phyloP scores from a whole-genome alignment of 2,329 filamentous ascomycete genomes.

The Colletotrichum theobromicola region DNA sequence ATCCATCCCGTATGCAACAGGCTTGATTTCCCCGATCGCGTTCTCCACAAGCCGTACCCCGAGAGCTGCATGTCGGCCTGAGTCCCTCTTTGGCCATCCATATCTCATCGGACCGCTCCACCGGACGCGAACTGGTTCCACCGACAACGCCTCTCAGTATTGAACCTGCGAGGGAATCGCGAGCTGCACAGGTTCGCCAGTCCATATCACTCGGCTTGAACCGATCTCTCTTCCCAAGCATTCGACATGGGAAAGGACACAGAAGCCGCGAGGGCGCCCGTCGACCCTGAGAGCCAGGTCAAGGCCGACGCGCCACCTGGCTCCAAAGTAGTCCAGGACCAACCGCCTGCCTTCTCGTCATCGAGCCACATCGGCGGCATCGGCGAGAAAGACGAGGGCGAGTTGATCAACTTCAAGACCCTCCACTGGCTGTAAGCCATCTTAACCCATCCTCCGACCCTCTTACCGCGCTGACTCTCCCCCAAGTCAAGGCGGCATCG shows the following conservation, averaged over 20 bases:
- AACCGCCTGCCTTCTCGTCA: background rate
- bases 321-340: background rate
- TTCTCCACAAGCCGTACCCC: conserved; percentile 6
- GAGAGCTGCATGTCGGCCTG: background rate
- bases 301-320: background rate
- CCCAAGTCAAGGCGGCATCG: conserved; percentile 49
- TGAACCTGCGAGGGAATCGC: background rate
- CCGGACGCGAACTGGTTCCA: conserved; percentile 8
- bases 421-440: conserved; percentile 41
- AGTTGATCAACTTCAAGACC: conserved; percentile 40
- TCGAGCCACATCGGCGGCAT: background rate
- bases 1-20: background rate
- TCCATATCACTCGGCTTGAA: background rate
- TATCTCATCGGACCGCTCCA: background rate
- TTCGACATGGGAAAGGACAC: conserved; percentile 9
- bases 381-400: conserved; percentile 2
- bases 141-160: background rate
- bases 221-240: background rate
- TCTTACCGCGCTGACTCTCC: background rate
- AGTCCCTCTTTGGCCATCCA: background rate
- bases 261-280: background rate
- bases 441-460: accelerated
- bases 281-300: background rate
- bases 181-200: background rate
- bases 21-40: background rate